Percentiles rank a stretch among this genome's conserved stretches.
These are phyloP conservation scores for Pythium rishiriense DNA, from an alignment of 352 stramenopile species.

Conservation along the genomic window DNA sequence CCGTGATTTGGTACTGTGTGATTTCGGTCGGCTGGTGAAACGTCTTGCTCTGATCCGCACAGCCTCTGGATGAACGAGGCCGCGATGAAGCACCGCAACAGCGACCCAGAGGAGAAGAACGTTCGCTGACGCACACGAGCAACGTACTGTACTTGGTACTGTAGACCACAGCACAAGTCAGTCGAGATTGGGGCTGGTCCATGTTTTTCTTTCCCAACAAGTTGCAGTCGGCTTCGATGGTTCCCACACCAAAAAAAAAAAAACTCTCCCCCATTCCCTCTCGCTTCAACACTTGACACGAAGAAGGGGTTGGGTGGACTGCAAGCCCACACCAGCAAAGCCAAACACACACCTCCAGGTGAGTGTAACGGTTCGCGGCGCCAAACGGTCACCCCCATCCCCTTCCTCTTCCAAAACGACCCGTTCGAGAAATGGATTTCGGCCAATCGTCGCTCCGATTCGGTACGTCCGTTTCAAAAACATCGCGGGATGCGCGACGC, in stretches of 20 bases:
- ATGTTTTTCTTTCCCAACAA: background rate
- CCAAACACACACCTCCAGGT: background rate
- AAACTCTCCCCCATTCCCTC: constrained; percentile 16
- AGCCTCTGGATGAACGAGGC: no score
- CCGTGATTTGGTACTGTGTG: no score
- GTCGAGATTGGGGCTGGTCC: no score
- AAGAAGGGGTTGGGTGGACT: constrained; percentile 19
- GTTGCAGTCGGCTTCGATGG: background rate
- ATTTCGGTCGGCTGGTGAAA: no score
- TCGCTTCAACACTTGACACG: constrained; percentile 23
- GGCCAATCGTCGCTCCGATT: constrained; percentile 14
- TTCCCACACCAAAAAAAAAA: background rate
- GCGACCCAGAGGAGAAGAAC: background rate
- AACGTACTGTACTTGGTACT: background rate
- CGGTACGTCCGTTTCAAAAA: constrained; percentile 27
- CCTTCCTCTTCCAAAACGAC: constrained; percentile 14
- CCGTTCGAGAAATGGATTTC: constrained; percentile 12
- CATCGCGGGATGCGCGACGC: background rate
- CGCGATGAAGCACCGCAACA: no score
- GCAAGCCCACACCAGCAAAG: background rate
- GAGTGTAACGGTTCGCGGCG: constrained; percentile 20
- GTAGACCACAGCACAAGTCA: no score
- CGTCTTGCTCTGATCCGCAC: no score
- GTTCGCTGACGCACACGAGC: background rate
- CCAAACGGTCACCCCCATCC: constrained; percentile 15